Percentiles rank a stretch among this genome's conserved stretches.
Evolutionary conservation across 352 stramenopile genomes (phyloP).

Genomic region (Ophiocytium majus): DNA sequence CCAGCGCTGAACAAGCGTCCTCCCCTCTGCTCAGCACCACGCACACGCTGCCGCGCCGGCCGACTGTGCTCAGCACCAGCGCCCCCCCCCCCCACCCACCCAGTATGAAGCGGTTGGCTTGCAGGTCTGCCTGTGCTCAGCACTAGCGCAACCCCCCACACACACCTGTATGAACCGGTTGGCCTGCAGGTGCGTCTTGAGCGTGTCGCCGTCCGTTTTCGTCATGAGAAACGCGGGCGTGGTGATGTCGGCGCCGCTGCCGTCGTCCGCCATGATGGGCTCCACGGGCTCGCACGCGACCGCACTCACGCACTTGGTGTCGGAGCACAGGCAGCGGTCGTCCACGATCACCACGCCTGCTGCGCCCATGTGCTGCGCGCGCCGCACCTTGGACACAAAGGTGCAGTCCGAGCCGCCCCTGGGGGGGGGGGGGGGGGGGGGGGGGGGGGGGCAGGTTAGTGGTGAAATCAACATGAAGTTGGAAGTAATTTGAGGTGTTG

Average conservation of each 20-base stretch:
- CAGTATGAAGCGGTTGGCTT: constrained; percentile 67
- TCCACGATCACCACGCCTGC: constrained; percentile 91
- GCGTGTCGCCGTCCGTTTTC: constrained; percentile 77
- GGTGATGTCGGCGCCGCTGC: constrained; percentile 89
- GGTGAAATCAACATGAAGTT: no score
- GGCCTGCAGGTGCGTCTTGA: constrained; percentile 75
- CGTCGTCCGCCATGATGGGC: constrained; percentile 86
- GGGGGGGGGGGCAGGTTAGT: no score
- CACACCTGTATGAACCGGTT: constrained; percentile 67
- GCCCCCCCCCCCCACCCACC: no score
- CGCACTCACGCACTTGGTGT: constrained; percentile 55
- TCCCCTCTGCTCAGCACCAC: no score
- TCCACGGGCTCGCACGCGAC: constrained; percentile 48
- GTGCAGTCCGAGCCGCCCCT: constrained; percentile 87
- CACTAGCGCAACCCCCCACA: no score
- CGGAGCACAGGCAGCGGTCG: constrained; percentile 88
- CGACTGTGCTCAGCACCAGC: no score
- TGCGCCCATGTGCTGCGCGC: constrained; percentile 82
- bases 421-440: no score
- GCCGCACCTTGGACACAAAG: constrained; percentile 87
- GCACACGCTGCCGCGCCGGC: no score
- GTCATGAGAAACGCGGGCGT: constrained; percentile 90
- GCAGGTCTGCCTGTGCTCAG: constrained; percentile 69
- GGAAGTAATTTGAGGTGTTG: no score
- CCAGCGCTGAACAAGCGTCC: no score